Percentiles rank a stretch among this genome's conserved stretches.
Conservation (phyloP, 208 protist genomes). For the Phytomonas francai region DNA sequence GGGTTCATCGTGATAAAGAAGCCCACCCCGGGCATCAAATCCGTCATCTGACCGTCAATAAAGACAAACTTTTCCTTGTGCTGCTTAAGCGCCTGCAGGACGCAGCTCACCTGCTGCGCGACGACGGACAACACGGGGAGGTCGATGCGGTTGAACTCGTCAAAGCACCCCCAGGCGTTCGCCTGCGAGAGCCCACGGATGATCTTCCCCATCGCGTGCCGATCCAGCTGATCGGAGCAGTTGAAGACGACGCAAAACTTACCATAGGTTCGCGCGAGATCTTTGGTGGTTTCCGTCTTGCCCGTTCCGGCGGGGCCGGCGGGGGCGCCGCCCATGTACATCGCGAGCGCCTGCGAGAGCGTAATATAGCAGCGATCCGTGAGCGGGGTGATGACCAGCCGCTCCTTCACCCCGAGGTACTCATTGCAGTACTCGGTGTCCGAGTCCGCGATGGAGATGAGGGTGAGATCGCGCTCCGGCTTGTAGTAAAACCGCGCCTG, state of each 20-base stretch:
- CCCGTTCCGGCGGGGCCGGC: constrained; percentile 95
- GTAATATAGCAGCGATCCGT: constrained; percentile 96
- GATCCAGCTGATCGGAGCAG: constrained; percentile 93
- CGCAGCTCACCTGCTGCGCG: constrained; percentile 90
- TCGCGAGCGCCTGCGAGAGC: constrained; percentile 93
- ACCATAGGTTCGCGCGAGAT: constrained; percentile 91
- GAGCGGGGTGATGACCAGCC: constrained; percentile 91
- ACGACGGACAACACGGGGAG: constrained; percentile 92
- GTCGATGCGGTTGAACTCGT: constrained; percentile 94
- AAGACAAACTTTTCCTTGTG: constrained; percentile 92
- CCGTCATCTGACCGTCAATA: constrained; percentile 88
- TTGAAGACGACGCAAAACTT: constrained; percentile 95
- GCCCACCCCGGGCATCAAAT: constrained; percentile 88
- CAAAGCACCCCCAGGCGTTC: constrained; percentile 92
- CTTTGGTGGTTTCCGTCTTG: constrained; percentile 96
- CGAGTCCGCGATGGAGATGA: constrained; percentile 91
- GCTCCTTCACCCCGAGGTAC: constrained; percentile 93
- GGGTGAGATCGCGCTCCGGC: constrained; percentile 82
- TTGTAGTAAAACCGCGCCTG: constrained; percentile 93
- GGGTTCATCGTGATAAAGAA: constrained; percentile 99
- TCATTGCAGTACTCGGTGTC: constrained; percentile 94
- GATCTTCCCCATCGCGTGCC: constrained; percentile 92
- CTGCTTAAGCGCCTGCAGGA: constrained; percentile 89
- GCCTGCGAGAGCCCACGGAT: constrained; percentile 91
- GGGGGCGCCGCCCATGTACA: constrained; percentile 96